Percentiles rank a stretch among this genome's conserved stretches.
Evolutionary conservation across 352 stramenopile genomes (phyloP).

Genomic region (Hyaloperonospora arabidopsidis): DNA sequence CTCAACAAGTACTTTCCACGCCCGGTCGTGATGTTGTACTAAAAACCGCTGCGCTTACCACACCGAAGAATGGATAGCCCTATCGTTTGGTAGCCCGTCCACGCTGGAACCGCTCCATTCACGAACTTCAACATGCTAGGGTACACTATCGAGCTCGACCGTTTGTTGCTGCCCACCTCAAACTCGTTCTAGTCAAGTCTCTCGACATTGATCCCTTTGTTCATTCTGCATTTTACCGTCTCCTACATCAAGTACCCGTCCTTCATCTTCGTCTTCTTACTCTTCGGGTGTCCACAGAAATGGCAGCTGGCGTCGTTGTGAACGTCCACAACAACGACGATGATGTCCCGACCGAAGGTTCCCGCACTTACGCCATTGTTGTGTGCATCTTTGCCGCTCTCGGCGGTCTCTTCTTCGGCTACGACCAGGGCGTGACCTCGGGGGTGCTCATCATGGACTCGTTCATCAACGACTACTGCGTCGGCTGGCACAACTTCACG

Average conservation of each 20-base stretch:
- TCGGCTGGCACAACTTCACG: slow-evolving; percentile 27
- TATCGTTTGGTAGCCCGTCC: too few species aligned
- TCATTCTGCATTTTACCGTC: slow-evolving; percentile 1
- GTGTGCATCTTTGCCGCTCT: slow-evolving; percentile 27
- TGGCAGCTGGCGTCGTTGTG: slow-evolving; percentile 2
- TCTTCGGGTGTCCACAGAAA: background rate
- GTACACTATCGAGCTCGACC: too few species aligned
- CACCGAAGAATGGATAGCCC: too few species aligned
- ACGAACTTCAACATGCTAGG: too few species aligned
- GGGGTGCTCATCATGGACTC: slow-evolving; percentile 37
- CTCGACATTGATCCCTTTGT: background rate
- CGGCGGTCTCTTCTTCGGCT: slow-evolving; percentile 26
- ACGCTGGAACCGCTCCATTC: too few species aligned
- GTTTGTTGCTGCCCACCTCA: too few species aligned
- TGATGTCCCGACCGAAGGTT: slow-evolving; percentile 26
- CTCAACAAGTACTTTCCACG: too few species aligned
- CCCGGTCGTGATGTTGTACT: background rate
- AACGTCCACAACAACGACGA: slow-evolving; percentile 14
- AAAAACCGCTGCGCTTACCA: too few species aligned
- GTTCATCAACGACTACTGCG: slow-evolving; percentile 36
- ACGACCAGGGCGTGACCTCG: slow-evolving; percentile 32
- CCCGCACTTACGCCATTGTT: slow-evolving; percentile 29
- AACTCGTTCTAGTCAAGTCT: too few species aligned
- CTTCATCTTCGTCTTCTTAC: background rate
- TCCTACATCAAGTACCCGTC: background rate